Evolutionary conservation across 1,284 basidiomycete genomes (phyloP), one percentile per base, ranked within the genome.

Genomic region (Fomitopsis schrenkii): DNA sequence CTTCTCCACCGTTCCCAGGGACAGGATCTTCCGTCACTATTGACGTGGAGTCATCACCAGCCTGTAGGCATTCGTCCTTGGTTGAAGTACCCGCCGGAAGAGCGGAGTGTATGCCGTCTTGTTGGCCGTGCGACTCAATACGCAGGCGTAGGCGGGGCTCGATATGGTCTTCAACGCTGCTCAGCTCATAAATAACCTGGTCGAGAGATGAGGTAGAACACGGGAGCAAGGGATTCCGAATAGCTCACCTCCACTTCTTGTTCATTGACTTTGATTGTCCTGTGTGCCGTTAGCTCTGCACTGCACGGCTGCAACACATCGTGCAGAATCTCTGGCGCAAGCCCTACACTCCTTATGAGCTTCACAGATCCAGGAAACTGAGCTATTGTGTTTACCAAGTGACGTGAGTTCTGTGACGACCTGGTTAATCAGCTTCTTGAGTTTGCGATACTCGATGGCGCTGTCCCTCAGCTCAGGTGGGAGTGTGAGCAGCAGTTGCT

Each of bases 391-490:
- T 67, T 22, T 9, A 8, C 95, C 95, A 57, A 96, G 79, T 7
- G 85, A 81, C 8, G 86, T 82, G 35, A 98, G 86, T 74, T 98
- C 95, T 17, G 80, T 77, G 0, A 92, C 93, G 53, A 96, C 87
- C 72, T 90, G 84, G 69, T 95, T 94, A 71, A 98, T 95, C 57
- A 97, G 81, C 70, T 94, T 95, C 77, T 98, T 98, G 65, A 98
- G 87, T 79, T 90, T 86, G 50, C 92, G 83, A 73, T 98, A 98
- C 70, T 96, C 90, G 61, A 98, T 91, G 0, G 93, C 90, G 74
- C 87, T 87, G 30, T 88, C 79, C 28, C 88, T 82, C 65, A 94
- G 80, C 64, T 92, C 90, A 52, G 85, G 84, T 0, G 93, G 92
- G 8, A 94, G 83, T n/a, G 81, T 81, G 55, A 83, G 77, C 42